Conservation (phyloP, 441 rosid genomes). For the Eutrema salsugineum region DNA sequence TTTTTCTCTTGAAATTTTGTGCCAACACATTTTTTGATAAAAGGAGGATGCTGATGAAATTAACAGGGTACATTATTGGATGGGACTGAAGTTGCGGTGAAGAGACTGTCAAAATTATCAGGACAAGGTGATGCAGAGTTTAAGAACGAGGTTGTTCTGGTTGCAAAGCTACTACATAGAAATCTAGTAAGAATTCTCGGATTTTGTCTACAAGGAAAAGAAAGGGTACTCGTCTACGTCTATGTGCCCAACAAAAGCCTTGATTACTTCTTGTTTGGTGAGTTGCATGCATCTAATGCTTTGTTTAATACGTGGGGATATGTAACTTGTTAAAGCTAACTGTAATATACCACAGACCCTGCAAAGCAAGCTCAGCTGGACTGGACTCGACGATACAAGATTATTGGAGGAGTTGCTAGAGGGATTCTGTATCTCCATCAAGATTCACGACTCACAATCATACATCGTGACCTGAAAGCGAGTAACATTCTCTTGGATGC, state of each 20-base stretch:
- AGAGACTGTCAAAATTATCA: conserved; percentile 23
- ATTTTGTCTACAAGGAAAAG: conserved; percentile 39
- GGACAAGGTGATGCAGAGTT: conserved; percentile 55
- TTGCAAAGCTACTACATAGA: conserved; percentile 55
- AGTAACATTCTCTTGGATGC: background rate
- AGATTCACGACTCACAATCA: background rate
- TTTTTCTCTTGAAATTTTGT: background rate
- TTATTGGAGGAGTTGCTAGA: background rate
- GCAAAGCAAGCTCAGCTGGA: background rate
- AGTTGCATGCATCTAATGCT: background rate
- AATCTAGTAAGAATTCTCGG: conserved; percentile 52
- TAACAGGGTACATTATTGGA: background rate
- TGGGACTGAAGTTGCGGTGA: conserved; percentile 9
- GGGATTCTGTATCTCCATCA: conserved; percentile 6
- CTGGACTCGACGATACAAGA: background rate
- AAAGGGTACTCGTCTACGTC: conserved; percentile 53
- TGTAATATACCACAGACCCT: background rate
- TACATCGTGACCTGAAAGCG: conserved; percentile 7
- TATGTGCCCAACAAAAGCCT: conserved; percentile 54
- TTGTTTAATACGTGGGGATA: background rate
- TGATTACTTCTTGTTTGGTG: conserved; percentile 31
- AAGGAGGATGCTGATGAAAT: background rate
- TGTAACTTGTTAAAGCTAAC: background rate
- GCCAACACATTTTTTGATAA: background rate
- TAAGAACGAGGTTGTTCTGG: conserved; percentile 54